A percentile compares a stretch with the other conserved stretches of the same genome.
These are phyloP conservation scores for Colletotrichum magnum DNA, from an alignment of 2,329 filamentous ascomycete species.

Conservation along the genomic window DNA sequence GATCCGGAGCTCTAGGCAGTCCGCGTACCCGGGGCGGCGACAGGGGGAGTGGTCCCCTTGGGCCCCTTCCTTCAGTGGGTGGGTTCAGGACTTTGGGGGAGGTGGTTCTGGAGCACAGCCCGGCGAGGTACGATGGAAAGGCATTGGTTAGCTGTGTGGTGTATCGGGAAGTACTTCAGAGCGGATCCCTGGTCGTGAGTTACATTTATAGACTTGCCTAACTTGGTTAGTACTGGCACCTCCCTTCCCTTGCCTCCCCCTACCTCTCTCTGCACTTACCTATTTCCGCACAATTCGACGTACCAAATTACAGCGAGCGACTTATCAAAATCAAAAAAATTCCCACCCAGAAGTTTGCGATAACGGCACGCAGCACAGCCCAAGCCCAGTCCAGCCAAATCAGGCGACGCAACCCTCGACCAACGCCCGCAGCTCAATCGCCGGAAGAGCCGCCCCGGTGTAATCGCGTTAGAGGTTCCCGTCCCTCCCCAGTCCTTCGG, in stretches of 20 bases:
- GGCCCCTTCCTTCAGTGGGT: background rate
- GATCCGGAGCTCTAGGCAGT: slow-evolving; percentile 35
- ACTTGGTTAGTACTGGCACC: slow-evolving; percentile 8
- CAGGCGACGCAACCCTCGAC: slow-evolving; percentile 21
- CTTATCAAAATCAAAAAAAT: slow-evolving; percentile 27
- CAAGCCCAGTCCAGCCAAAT: slow-evolving; percentile 16
- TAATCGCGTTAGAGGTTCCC: background rate
- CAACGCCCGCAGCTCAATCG: slow-evolving; percentile 11
- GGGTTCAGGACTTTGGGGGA: background rate
- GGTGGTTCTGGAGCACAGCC: background rate
- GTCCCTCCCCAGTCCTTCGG: background rate
- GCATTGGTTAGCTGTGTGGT: too few relatives aligned
- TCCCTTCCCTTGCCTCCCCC: slow-evolving; percentile 2
- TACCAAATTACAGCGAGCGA: slow-evolving; percentile 23
- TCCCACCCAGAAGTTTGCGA: slow-evolving; percentile 25
- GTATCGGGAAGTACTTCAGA: background rate
- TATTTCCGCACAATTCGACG: slow-evolving; percentile 15
- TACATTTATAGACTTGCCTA: slow-evolving; percentile 21
- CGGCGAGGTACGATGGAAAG: background rate
- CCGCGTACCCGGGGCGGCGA: slow-evolving; percentile 17
- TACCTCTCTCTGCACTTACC: background rate
- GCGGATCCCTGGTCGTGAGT: background rate
- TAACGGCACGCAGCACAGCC: slow-evolving; percentile 25
- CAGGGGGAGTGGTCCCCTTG: slow-evolving; percentile 11
- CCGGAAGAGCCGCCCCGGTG: slow-evolving; percentile 23